Conservation (phyloP, 2,329 filamentous ascomycete genomes). For the Chaetomium olivaceum region DNA sequence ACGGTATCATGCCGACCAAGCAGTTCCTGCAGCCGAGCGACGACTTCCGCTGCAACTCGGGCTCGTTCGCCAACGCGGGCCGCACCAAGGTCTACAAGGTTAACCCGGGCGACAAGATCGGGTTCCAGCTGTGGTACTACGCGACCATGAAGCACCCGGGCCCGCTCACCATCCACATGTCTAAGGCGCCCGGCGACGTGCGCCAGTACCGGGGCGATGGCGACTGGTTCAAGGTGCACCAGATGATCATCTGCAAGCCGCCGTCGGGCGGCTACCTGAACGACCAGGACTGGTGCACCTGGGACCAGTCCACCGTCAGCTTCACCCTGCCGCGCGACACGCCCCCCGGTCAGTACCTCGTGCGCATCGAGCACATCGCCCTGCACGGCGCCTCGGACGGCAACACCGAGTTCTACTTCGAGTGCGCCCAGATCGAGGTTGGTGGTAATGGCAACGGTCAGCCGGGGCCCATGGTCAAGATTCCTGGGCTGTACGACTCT, state of each 20-base stretch:
- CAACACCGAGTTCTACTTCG: neutral
- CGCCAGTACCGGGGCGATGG: neutral
- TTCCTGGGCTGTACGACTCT: neutral
- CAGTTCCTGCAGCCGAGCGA: neutral
- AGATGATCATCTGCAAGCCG: neutral
- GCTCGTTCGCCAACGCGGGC: neutral
- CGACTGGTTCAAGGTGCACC: neutral
- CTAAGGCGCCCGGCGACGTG: neutral
- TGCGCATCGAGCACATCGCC: neutral
- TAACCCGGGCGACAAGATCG: neutral
- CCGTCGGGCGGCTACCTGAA: neutral
- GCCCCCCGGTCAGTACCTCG: neutral
- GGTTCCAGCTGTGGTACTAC: neutral
- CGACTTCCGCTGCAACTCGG: neutral
- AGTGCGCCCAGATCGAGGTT: neutral
- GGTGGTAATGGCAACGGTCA: neutral
- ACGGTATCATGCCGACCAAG: neutral
- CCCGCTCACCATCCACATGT: neutral
- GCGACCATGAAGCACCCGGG: neutral
- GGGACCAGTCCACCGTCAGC: neutral
- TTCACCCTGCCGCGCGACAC: neutral
- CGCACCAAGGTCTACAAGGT: neutral
- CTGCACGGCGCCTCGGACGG: neutral
- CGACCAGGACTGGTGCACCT: neutral
- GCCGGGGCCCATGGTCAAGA: neutral